Evolutionary conservation across 139 green algal species (phyloP).

Genomic region (Microglena sp.): DNA sequence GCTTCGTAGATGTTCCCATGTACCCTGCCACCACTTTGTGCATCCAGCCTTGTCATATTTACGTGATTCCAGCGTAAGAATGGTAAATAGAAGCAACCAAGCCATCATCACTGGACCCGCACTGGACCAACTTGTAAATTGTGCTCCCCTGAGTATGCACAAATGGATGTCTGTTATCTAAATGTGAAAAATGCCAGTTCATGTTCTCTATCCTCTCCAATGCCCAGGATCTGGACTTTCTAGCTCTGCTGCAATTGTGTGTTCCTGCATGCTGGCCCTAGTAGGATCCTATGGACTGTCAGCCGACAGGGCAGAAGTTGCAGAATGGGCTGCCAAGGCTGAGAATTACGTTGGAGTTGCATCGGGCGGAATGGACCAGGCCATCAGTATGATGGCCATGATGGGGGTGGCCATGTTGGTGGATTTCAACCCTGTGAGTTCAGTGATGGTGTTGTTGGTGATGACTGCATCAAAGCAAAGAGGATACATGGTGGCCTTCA

Average conservation of each 20-base stretch:
- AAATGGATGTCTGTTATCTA: no score
- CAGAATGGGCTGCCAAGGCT: conserved; percentile 69
- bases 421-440: conserved; percentile 69
- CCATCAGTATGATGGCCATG: conserved; percentile 62
- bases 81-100: neutral
- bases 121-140: no score
- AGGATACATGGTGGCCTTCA: no score
- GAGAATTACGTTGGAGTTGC: conserved; percentile 68
- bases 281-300: conserved; percentile 41
- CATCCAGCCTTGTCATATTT: no score
- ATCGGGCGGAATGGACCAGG: conserved; percentile 95
- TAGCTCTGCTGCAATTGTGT: conserved; percentile 80
- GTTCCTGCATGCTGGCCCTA: conserved; percentile 67
- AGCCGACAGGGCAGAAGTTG: conserved; percentile 64
- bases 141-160: no score
- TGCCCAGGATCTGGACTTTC: conserved; percentile 76
- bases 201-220: neutral
- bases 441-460: conserved; percentile 1
- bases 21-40: no score
- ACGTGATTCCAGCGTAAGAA: no score
- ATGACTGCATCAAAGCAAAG: no score
- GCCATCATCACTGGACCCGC: no score
- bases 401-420: conserved; percentile 63
- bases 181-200: no score
- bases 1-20: no score